Evolutionary conservation across 495 filamentous ascomycete species (phyloP).

Genomic region (Talaromyces nanjingensis): DNA sequence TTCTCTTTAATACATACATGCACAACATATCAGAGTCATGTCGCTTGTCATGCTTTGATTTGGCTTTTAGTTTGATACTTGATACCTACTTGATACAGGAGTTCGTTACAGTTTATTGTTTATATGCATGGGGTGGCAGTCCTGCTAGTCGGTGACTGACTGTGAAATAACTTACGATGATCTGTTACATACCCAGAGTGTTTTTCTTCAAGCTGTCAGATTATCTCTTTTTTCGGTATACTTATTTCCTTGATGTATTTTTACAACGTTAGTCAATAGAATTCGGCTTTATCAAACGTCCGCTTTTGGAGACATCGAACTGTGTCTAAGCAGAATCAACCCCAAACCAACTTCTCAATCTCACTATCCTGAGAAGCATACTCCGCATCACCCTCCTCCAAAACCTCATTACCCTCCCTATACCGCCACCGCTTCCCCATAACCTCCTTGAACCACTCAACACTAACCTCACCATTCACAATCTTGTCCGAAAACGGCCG

Average conservation of each 20-base stretch:
- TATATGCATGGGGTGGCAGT: not conserved
- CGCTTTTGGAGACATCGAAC: not conserved
- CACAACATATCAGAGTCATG: not conserved
- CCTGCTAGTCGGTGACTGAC: not conserved
- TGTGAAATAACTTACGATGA: not conserved
- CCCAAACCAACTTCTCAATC: not conserved
- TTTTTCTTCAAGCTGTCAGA: not conserved
- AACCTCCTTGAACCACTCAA: not conserved
- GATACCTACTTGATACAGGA: not conserved
- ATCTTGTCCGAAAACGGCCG: not conserved
- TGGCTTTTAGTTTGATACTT: not conserved
- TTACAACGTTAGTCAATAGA: conserved; percentile 1
- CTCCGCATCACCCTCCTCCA: not conserved
- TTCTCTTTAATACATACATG: not conserved
- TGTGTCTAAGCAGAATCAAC: not conserved
- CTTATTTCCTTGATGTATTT: not conserved
- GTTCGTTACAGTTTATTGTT: not conserved
- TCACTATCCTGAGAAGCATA: not conserved
- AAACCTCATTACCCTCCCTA: not conserved
- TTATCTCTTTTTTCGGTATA: not conserved
- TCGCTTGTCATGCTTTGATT: not conserved
- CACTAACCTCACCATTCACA: not conserved
- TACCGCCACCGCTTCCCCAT: not conserved
- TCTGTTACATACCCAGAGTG: not conserved
- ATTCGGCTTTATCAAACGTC: not conserved